phyloP scores from a whole-genome alignment of 2,329 filamentous ascomycete species.

The Beauveria sp. region DNA sequence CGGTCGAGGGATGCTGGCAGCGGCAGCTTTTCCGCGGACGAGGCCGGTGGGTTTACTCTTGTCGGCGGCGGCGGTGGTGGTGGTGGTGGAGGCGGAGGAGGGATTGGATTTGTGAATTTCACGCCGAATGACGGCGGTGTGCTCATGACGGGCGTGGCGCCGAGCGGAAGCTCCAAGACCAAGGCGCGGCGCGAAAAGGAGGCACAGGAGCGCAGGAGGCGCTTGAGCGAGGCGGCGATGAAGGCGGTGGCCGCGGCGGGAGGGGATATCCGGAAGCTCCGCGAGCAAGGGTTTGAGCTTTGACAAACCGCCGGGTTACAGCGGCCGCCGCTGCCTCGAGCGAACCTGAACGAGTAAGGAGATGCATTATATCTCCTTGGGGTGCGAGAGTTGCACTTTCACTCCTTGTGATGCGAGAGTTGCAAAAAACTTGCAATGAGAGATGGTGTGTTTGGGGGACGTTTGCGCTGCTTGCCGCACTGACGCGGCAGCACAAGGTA shows the following conservation, averaged over 20 bases:
- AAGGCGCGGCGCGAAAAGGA: constrained; percentile 89
- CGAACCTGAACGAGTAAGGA: neutral
- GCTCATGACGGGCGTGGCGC: constrained; percentile 84
- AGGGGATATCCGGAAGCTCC: constrained; percentile 55
- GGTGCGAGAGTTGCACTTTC: no score
- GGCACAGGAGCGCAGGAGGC: constrained; percentile 65
- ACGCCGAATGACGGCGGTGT: constrained; percentile 71
- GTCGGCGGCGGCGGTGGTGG: constrained; percentile 18
- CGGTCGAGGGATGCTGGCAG: constrained; percentile 28
- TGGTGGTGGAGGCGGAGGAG: constrained; percentile 16
- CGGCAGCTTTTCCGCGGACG: constrained; percentile 16
- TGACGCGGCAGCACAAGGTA: neutral
- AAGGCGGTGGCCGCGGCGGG: constrained; percentile 64
- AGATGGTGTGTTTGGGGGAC: no score
- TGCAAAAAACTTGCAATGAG: no score
- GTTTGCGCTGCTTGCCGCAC: neutral
- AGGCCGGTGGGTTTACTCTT: constrained; percentile 17
- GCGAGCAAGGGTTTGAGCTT: constrained; percentile 42
- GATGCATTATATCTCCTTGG: no score
- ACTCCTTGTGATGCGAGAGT: no score
- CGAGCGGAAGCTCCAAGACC: constrained; percentile 83
- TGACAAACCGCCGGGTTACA: constrained; percentile 14
- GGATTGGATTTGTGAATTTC: constrained; percentile 73
- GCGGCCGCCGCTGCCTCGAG: neutral
- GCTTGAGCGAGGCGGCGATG: constrained; percentile 59